These are phyloP conservation scores for Tripidium arundinaceum DNA, from an alignment of 202 grass and related monocot genomes.

Conservation along the genomic window DNA sequence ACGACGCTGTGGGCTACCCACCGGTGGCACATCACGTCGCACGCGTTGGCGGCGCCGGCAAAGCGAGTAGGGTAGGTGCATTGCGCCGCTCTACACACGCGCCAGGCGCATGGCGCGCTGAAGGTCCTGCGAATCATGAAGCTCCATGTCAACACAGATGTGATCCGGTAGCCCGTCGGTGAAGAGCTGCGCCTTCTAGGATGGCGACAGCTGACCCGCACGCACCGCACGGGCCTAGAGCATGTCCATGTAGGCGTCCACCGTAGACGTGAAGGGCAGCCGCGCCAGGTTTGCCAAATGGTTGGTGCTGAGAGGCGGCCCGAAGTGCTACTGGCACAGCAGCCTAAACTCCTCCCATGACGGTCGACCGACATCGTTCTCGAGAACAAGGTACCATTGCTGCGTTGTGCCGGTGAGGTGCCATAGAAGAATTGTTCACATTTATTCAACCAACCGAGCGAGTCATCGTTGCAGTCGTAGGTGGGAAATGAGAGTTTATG, in stretches of 20 bases:
- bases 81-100: background rate
- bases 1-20: too few species aligned
- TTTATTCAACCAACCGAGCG: too few species aligned
- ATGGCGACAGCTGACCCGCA: background rate
- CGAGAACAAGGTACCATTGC: too few species aligned
- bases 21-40: too few species aligned
- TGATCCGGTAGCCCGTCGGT: background rate
- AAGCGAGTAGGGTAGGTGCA: too few species aligned
- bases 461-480: too few species aligned
- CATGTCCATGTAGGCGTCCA: background rate
- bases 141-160: background rate
- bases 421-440: too few species aligned
- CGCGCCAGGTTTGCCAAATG: background rate
- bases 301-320: background rate
- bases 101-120: background rate
- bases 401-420: too few species aligned
- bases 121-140: background rate
- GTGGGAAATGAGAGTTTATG: too few species aligned
- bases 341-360: background rate
- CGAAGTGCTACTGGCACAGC: too few species aligned
- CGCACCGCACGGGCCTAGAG: background rate
- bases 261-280: background rate
- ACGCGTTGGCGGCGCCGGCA: too few species aligned
- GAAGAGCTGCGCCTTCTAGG: background rate
- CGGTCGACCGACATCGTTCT: too few species aligned